Evolutionary conservation across 768 basidiomycete genomes (phyloP).

Genomic region (Arthromyces matolae): DNA sequence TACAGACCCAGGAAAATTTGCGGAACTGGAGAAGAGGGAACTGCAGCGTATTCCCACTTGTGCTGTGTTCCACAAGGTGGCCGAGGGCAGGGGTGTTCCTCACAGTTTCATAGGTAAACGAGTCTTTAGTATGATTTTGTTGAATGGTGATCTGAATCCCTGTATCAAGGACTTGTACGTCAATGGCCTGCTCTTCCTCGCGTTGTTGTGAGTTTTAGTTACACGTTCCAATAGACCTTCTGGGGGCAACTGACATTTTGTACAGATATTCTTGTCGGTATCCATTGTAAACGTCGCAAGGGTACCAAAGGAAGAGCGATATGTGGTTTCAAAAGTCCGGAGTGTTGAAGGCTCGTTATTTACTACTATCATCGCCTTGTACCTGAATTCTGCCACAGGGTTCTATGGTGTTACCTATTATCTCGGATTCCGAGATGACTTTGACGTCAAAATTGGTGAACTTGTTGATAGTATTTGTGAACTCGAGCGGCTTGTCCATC

Average conservation of each 20-base stretch:
- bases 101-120: slow-evolving; percentile 52
- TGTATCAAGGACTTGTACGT: slow-evolving; percentile 45
- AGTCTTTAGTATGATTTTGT: too few relatives aligned
- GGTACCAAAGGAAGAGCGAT: slow-evolving; percentile 48
- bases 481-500: slow-evolving; percentile 42
- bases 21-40: slow-evolving; percentile 23
- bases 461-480: slow-evolving; percentile 48
- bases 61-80: slow-evolving; percentile 56
- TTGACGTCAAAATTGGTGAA: slow-evolving; percentile 46
- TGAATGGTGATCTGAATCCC: background rate
- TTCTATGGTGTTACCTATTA: slow-evolving; percentile 61
- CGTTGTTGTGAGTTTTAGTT: slow-evolving; percentile 45
- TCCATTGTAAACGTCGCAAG: slow-evolving; percentile 47
- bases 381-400: slow-evolving; percentile 27
- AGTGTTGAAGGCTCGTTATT: slow-evolving; percentile 41
- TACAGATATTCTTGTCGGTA: slow-evolving; percentile 61
- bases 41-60: slow-evolving; percentile 45
- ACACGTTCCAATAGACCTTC: background rate
- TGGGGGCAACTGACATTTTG: background rate
- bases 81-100: slow-evolving; percentile 53
- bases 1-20: slow-evolving; percentile 14
- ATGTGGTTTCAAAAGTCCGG: slow-evolving; percentile 54
- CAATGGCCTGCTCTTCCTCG: slow-evolving; percentile 70
- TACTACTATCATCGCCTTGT: background rate
- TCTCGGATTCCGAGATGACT: slow-evolving; percentile 61